Evolutionary conservation across 2,329 filamentous ascomycete genomes (phyloP).

Genomic region (Escovopsis weberi): DNA sequence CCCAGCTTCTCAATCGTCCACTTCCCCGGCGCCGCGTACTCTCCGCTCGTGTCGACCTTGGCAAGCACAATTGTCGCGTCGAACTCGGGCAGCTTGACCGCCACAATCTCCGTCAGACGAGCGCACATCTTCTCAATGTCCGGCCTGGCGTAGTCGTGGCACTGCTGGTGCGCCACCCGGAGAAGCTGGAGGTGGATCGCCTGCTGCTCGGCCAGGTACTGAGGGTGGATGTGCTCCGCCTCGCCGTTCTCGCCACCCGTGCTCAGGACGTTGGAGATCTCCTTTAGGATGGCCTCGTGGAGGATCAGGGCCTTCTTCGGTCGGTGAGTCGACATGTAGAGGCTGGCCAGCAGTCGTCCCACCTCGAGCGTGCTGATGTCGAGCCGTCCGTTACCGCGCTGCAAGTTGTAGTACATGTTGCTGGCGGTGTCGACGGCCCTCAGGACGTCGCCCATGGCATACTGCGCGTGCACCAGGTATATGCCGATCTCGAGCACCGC

Average conservation of each 20-base stretch:
- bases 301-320: neutral
- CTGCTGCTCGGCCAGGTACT: neutral
- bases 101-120: neutral
- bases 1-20: neutral
- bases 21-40: neutral
- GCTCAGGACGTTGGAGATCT: neutral
- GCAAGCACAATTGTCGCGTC: neutral
- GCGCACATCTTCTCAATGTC: neutral
- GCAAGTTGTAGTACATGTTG: conserved; percentile 14
- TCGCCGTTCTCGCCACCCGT: neutral
- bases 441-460: conserved; percentile 5
- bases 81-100: neutral
- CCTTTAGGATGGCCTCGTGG: neutral
- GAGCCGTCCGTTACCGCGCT: conserved; percentile 12
- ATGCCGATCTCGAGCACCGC: neutral
- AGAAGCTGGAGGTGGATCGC: neutral
- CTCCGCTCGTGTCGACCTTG: neutral
- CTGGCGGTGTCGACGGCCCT: conserved; percentile 12
- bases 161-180: neutral
- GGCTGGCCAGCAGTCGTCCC: conserved; percentile 10
- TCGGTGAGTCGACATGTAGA: conserved; percentile 5
- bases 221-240: neutral
- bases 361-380: conserved; percentile 12
- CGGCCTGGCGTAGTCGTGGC: neutral
- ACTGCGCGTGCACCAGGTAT: neutral